Evolutionary conservation across 306 rosid species (phyloP).

Genomic region (Coriaria nepalensis): DNA sequence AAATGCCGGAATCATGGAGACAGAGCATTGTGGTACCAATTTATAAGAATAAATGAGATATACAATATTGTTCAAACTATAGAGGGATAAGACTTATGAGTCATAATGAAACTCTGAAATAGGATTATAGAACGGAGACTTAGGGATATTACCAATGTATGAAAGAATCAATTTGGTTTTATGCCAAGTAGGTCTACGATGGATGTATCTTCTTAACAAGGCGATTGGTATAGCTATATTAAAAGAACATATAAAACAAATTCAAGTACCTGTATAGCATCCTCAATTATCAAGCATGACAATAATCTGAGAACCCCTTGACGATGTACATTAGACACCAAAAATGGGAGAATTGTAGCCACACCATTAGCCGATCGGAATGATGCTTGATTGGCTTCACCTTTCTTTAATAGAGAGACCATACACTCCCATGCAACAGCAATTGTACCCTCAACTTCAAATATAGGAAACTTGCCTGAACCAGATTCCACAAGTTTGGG

Average conservation of each 20-base stretch:
- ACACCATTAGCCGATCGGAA: constrained; percentile 80
- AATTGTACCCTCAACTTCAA: constrained; percentile 64
- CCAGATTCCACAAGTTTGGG: constrained; percentile 66
- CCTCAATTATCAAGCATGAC: constrained; percentile 88
- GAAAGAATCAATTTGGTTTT: too few species aligned
- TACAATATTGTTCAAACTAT: too few species aligned
- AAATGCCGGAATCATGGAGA: too few species aligned
- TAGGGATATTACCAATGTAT: too few species aligned
- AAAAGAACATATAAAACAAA: background rate
- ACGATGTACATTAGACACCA: constrained; percentile 75
- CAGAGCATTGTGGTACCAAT: too few species aligned
- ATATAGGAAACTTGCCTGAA: constrained; percentile 79
- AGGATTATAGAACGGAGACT: too few species aligned
- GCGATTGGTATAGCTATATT: too few species aligned
- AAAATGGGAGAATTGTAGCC: constrained; percentile 66
- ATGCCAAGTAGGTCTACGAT: too few species aligned
- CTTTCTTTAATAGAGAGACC: constrained; percentile 79
- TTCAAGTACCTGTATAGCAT: constrained; percentile 61
- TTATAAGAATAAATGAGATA: too few species aligned
- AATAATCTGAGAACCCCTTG: constrained; percentile 79
- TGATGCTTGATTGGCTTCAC: constrained; percentile 79
- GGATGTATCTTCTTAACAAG: too few species aligned
- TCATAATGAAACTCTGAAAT: too few species aligned
- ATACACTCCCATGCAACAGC: constrained; percentile 94
- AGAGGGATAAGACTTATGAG: too few species aligned